These are phyloP conservation scores for Aspergillus awamori DNA, from an alignment of 2,329 filamentous ascomycete species.

Conservation along the genomic window DNA sequence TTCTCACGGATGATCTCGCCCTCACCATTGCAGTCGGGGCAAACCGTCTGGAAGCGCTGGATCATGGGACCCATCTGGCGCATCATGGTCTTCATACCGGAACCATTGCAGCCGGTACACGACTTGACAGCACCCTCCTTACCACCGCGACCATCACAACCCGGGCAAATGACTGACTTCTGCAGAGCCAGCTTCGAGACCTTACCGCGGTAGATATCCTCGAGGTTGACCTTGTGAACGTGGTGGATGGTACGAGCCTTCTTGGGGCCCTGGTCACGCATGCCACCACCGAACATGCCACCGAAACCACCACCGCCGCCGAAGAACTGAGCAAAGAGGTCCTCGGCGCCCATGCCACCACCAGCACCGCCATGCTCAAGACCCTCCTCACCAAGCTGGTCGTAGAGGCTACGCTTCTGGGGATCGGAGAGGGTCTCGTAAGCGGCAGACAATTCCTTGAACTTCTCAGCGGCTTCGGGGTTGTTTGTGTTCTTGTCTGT, in stretches of 20 bases:
- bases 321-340: conserved; percentile 97
- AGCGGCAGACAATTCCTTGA: conserved; percentile 95
- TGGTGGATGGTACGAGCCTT: conserved; percentile 97
- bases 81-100: conserved; percentile 99
- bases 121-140: conserved; percentile 98
- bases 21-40: conserved; percentile 96
- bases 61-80: conserved; percentile 99
- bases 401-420: conserved; percentile 89
- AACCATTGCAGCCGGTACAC: conserved; percentile 86
- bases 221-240: conserved; percentile 95
- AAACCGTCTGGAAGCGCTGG: conserved; percentile 98
- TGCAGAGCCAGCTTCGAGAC: conserved; percentile 95
- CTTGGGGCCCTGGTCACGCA: conserved; percentile 78
- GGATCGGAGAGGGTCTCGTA: conserved; percentile 93
- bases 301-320: conserved; percentile 73
- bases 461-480: conserved; percentile 91
- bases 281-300: conserved; percentile 77
- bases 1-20: conserved; percentile 96
- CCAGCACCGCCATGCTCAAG: conserved; percentile 81
- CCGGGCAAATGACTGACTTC: conserved; percentile 94
- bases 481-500: conserved; percentile 95
- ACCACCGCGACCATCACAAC: conserved; percentile 90
- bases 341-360: conserved; percentile 90
- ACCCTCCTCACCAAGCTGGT: conserved; percentile 96
- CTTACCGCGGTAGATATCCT: conserved; percentile 98